These are phyloP conservation scores for Zygosaccharomyces gambellarensis DNA, from an alignment of 805 yeast species.

Conservation along the genomic window DNA sequence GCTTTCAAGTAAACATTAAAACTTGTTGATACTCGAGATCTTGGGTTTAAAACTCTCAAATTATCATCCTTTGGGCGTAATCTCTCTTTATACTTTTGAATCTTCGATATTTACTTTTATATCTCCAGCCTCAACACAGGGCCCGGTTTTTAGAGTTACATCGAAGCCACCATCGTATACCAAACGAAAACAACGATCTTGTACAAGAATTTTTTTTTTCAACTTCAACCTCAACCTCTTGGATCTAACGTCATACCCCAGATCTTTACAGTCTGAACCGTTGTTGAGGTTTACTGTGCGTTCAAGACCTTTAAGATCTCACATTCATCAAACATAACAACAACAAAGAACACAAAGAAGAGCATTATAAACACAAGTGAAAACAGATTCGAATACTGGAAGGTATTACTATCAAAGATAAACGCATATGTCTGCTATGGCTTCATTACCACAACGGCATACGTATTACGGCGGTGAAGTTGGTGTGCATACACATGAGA, in stretches of 20 bases:
- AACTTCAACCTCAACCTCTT: not conserved
- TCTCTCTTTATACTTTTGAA: not conserved
- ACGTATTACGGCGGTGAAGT: constrained; percentile 31
- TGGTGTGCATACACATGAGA: constrained; percentile 4
- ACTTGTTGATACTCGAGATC: not conserved
- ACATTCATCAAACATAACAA: not conserved
- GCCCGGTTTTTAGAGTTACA: not conserved
- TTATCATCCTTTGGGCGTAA: not conserved
- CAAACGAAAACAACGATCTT: not conserved
- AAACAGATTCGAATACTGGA: not conserved
- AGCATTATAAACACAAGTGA: not conserved
- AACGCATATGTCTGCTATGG: constrained; percentile 12
- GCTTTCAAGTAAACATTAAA: not conserved
- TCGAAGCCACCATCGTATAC: not conserved
- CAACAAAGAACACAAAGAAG: not conserved
- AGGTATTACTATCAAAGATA: not conserved
- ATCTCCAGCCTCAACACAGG: not conserved
- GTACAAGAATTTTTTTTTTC: not conserved
- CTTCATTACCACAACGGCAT: constrained; percentile 28
- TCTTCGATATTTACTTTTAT: not conserved
- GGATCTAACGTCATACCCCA: not conserved
- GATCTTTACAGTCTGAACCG: not conserved
- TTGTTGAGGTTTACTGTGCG: constrained; percentile 3
- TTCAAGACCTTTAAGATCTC: constrained; percentile 1
- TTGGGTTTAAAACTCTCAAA: not conserved